Base-by-base conservation (phyloP, 2,329 filamentous ascomycete species). In the Fusarium torreyae region DNA sequence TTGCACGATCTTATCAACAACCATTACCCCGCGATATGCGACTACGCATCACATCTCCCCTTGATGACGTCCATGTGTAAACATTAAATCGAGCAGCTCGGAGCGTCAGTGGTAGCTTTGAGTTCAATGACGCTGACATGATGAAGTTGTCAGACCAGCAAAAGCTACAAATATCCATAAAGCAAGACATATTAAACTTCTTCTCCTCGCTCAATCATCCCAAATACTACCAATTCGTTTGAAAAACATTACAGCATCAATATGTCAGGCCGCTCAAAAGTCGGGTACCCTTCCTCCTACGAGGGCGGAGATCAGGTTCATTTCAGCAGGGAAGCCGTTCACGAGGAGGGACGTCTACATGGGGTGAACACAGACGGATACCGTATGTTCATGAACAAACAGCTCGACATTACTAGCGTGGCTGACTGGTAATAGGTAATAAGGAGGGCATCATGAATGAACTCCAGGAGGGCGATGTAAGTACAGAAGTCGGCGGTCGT, bases 361-460 rank as follows among this genome's bases (percentile, higher is more conserved):
- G 20, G 39, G 4, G 39, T 69, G 22, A 69, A 69, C 36, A 34
- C 31, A 4, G 61, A 50, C 14, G 66, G 61, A 31, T 69, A 69
- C 28, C 15, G 66, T 69, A 59, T 39, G 31, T 33, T 7, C 10
- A 7, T 4, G 28, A 13, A 31, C 4, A 4, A 31, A 13, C 28
- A 2, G 10, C 28, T 6, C 28, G 10, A 31, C 5, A 13, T 11
- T 31, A 20, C 18, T 10, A 4, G 9, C 10, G 10, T 31, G 10
- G 6, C 36, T 51, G 6, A 65, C 18, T 8, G 14, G 6, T 1
- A 0, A 0, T 2, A 69, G 66, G 50, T 6, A 28, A 69, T 24
- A 69, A 69, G 42, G 34, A 66, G 22, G 52, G 31, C 18, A 67
- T 69, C 7, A 51, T 69, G 62, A 63, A 69, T 11, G 44, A 69